These are phyloP conservation scores for Ophiostoma populinum DNA, from an alignment of 2,329 filamentous ascomycete species.

Conservation along the genomic window DNA sequence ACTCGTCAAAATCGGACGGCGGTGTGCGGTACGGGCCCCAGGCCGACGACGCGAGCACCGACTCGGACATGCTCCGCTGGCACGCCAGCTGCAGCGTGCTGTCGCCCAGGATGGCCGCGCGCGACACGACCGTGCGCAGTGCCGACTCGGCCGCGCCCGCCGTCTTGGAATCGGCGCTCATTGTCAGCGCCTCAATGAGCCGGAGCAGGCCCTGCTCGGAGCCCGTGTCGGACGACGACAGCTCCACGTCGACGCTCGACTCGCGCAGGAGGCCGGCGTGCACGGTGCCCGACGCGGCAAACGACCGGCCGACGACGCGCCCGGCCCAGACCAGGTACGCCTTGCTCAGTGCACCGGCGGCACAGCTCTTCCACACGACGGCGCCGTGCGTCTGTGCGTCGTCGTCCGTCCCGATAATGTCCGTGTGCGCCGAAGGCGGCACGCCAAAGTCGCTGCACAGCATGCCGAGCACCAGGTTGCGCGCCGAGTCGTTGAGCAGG, in stretches of 20 bases:
- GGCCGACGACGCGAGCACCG: conserved; percentile 34
- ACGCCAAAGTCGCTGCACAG: conserved; percentile 60
- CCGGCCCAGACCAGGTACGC: conserved; percentile 75
- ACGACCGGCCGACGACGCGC: conserved; percentile 67
- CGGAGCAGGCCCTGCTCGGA: conserved; percentile 48
- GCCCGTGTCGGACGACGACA: conserved; percentile 25
- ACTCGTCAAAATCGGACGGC: conserved; percentile 29
- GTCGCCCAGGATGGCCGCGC: conserved; percentile 29
- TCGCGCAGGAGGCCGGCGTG: conserved; percentile 43
- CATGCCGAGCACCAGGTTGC: conserved; percentile 50
- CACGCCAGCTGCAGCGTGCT: conserved; percentile 31
- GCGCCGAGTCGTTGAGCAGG: conserved; percentile 53
- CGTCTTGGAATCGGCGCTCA: conserved; percentile 35
- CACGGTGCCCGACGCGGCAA: conserved; percentile 56
- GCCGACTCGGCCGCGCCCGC: conserved; percentile 45
- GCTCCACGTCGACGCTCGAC: conserved; percentile 29
- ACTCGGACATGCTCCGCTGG: conserved; percentile 31
- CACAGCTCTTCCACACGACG: conserved; percentile 62
- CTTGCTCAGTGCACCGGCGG: conserved; percentile 41
- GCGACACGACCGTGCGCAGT: conserved; percentile 37
- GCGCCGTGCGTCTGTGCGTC: conserved; percentile 44
- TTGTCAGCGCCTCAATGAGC: conserved; percentile 43
- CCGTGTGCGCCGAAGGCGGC: conserved; percentile 37
- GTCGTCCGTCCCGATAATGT: conserved; percentile 52
- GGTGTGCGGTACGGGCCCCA: conserved; percentile 40